Evolutionary conservation across 805 yeast genomes (phyloP).

Genomic region (Kodamaea fukazawae): DNA sequence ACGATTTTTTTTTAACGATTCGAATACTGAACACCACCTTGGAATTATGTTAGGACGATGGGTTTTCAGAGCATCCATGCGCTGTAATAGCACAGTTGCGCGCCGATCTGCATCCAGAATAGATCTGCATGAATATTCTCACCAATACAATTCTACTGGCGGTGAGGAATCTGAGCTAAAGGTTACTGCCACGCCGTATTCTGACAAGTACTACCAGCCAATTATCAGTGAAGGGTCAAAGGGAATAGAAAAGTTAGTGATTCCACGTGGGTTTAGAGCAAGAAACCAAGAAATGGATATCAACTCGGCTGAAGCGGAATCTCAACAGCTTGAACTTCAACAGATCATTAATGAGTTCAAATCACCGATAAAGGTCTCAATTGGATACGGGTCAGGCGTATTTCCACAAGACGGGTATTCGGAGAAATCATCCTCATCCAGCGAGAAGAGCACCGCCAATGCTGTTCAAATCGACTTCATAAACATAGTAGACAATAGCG

Average conservation of each 20-base stretch:
- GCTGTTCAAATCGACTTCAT: conserved; percentile 80
- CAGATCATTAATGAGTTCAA: conserved; percentile 55
- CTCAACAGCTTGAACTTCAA: conserved; percentile 38
- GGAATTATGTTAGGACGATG: conserved; percentile 11
- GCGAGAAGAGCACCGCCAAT: not conserved
- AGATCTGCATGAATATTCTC: not conserved
- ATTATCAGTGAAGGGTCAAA: conserved; percentile 24
- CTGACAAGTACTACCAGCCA: conserved; percentile 26
- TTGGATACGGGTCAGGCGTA: conserved; percentile 96
- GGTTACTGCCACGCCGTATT: conserved; percentile 18
- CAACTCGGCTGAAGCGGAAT: conserved; percentile 5
- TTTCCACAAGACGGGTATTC: conserved; percentile 59
- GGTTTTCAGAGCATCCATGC: conserved; percentile 6
- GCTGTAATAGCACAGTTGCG: conserved; percentile 11
- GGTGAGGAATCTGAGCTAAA: not conserved
- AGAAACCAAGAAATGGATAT: conserved; percentile 15
- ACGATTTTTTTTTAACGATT: not conserved
- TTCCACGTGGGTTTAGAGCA: conserved; percentile 15
- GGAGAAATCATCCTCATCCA: conserved; percentile 9
- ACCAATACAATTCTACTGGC: too few relatives aligned
- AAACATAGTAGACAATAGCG: conserved; percentile 72
- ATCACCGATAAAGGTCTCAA: conserved; percentile 74
- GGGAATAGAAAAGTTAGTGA: conserved; percentile 22
- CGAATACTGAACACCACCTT: not conserved
- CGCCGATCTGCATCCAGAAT: conserved; percentile 3